Percentiles rank a stretch among this genome's conserved stretches.
phyloP scores from a whole-genome alignment of 805 yeast genomes.

The Zygoascus bituminiphila region DNA sequence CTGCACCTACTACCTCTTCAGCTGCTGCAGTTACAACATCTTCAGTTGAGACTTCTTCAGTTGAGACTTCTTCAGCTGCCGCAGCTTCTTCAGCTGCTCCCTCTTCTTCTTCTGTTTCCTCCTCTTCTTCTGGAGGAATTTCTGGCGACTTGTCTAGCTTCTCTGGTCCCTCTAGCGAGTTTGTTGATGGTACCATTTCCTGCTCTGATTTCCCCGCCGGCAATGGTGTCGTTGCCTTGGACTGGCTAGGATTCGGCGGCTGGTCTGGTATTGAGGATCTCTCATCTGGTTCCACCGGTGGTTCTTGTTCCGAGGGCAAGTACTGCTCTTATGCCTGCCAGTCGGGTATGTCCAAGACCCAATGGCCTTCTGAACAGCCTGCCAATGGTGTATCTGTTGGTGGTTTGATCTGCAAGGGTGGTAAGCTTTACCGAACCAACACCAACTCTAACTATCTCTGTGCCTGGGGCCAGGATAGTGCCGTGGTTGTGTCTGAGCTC shows the following conservation, averaged over 20 bases:
- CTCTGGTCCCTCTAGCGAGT: conserved; percentile 48
- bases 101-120: conserved; percentile 27
- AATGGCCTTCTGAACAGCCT: conserved; percentile 91
- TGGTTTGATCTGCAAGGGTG: conserved; percentile 80
- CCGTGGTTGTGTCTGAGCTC: conserved; percentile 59
- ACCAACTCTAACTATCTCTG: conserved; percentile 60
- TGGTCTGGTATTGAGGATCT: conserved; percentile 62
- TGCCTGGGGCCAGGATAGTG: conserved; percentile 74
- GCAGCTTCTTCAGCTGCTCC: conserved; percentile 22
- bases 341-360: conserved; percentile 98
- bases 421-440: conserved; percentile 79
- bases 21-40: conserved; percentile 26
- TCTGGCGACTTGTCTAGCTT: conserved; percentile 53
- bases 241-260: conserved; percentile 72
- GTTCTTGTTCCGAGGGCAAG: conserved; percentile 73
- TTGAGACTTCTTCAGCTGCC: conserved; percentile 20
- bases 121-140: conserved; percentile 22
- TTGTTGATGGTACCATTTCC: conserved; percentile 62
- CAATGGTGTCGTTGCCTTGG: conserved; percentile 71
- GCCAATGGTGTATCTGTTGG: conserved; percentile 85
- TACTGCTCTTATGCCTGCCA: conserved; percentile 98
- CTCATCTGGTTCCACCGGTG: conserved; percentile 47
- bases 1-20: conserved; percentile 25
- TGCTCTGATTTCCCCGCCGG: conserved; percentile 73
- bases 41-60: conserved; percentile 16